phyloP scores from a whole-genome alignment of 495 filamentous ascomycete species.

The Daldinia grandis region DNA sequence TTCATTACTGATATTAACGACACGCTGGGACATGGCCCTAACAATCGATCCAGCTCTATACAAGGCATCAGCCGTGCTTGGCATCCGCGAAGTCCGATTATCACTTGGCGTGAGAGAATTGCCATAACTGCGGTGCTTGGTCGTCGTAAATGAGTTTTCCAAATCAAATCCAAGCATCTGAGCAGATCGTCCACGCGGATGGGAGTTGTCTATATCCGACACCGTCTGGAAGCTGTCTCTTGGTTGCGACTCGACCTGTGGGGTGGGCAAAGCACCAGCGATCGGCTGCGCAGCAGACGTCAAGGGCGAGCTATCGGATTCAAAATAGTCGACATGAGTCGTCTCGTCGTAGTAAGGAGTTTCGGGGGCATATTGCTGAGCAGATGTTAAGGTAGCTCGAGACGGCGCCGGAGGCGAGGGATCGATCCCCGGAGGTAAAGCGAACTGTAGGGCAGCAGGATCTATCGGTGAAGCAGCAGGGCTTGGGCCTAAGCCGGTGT shows the following conservation, averaged over 20 bases:
- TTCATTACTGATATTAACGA: constrained; percentile 93
- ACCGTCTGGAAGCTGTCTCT: constrained; percentile 71
- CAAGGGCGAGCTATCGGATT: constrained; percentile 75
- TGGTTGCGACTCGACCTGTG: constrained; percentile 63
- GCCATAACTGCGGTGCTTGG: constrained; percentile 58
- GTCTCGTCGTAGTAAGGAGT: constrained; percentile 61
- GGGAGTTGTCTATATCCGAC: constrained; percentile 56
- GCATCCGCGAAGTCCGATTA: constrained; percentile 62
- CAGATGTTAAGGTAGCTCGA: constrained; percentile 43
- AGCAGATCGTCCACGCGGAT: constrained; percentile 50
- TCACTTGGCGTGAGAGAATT: constrained; percentile 56
- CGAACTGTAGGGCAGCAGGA: constrained; percentile 56
- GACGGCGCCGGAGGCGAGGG: constrained; percentile 23
- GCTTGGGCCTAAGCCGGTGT: constrained; percentile 36
- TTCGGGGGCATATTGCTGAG: constrained; percentile 51
- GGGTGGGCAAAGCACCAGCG: constrained; percentile 61
- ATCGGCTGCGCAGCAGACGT: constrained; percentile 72
- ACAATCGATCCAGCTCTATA: constrained; percentile 88
- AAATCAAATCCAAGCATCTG: constrained; percentile 58
- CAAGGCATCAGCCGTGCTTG: constrained; percentile 69
- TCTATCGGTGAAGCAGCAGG: constrained; percentile 54
- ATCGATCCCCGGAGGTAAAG: constrained; percentile 57
- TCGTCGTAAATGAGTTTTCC: constrained; percentile 59
- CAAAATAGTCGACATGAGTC: constrained; percentile 66
- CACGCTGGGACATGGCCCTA: constrained; percentile 95